Percentiles rank a stretch among this genome's conserved stretches.
Conservation (phyloP, 768 basidiomycete species). For the Podaxis pistillaris region DNA sequence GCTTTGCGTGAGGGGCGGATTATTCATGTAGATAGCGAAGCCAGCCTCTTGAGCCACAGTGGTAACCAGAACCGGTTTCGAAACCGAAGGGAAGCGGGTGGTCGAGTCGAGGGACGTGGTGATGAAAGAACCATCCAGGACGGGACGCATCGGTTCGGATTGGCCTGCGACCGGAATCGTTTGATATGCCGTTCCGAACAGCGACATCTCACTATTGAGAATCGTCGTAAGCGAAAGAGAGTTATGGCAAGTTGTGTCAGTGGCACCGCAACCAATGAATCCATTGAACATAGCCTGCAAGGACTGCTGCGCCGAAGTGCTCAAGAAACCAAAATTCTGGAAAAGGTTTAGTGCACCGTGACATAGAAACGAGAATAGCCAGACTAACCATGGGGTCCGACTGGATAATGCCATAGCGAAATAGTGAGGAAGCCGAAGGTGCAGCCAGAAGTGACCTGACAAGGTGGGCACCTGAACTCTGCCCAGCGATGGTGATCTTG, state of each 20-base stretch:
- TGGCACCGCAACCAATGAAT: conserved; percentile 43
- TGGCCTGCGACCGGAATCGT: conserved; percentile 54
- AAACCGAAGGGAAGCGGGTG: conserved; percentile 54
- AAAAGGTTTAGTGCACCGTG: conserved; percentile 9
- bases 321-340: conserved; percentile 73
- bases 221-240: conserved; percentile 49
- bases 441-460: conserved; percentile 73
- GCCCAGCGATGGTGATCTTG: conserved; percentile 77
- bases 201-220: conserved; percentile 48
- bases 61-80: conserved; percentile 69
- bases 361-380: neutral
- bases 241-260: conserved; percentile 49
- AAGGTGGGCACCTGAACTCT: conserved; percentile 79
- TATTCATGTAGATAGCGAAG: conserved; percentile 49
- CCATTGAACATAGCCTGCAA: conserved; percentile 54
- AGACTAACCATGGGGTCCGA: conserved; percentile 80
- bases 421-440: conserved; percentile 69
- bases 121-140: conserved; percentile 67
- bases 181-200: conserved; percentile 38
- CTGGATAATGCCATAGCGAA: conserved; percentile 77
- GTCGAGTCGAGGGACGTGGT: conserved; percentile 64
- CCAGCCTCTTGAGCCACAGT: conserved; percentile 75
- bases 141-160: conserved; percentile 63
- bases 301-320: conserved; percentile 47
- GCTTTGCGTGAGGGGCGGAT: conserved; percentile 37